phyloP scores from a whole-genome alignment of 116 monocot species.

The Phalaenopsis hybrid region DNA sequence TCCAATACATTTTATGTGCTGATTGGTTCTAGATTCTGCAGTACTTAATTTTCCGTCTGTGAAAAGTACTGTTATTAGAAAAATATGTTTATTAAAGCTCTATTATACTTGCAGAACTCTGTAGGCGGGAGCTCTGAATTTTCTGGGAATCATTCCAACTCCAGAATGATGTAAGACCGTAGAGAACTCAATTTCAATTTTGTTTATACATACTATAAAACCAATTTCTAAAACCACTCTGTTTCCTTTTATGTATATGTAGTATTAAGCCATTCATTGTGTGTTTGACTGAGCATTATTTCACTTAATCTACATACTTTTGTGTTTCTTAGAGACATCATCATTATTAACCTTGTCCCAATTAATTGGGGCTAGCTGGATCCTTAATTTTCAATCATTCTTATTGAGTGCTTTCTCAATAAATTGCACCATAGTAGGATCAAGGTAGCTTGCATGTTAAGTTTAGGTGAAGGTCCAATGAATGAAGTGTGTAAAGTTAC shows the following conservation, averaged over 20 bases:
- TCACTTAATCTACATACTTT: not conserved
- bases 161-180: conserved; percentile 53
- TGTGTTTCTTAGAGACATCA: not conserved
- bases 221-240: not conserved
- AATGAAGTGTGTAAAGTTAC: no score
- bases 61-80: not conserved
- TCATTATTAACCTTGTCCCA: not conserved
- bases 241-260: not conserved
- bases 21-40: not conserved
- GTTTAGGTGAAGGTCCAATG: no score
- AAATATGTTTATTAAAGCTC: not conserved
- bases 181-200: not conserved
- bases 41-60: not conserved
- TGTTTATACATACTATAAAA: not conserved
- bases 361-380: not conserved
- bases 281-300: not conserved
- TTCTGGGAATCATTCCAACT: conserved; percentile 77
- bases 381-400: not conserved
- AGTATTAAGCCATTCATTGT: not conserved
- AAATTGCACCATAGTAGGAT: no score
- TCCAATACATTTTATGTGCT: not conserved
- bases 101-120: conserved; percentile 62
- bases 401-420: no score
- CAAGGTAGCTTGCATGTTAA: no score
- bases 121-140: conserved; percentile 87